These are phyloP conservation scores for Tilletiopsis washingtonensis DNA, from an alignment of 1,284 basidiomycete genomes.

Conservation along the genomic window DNA sequence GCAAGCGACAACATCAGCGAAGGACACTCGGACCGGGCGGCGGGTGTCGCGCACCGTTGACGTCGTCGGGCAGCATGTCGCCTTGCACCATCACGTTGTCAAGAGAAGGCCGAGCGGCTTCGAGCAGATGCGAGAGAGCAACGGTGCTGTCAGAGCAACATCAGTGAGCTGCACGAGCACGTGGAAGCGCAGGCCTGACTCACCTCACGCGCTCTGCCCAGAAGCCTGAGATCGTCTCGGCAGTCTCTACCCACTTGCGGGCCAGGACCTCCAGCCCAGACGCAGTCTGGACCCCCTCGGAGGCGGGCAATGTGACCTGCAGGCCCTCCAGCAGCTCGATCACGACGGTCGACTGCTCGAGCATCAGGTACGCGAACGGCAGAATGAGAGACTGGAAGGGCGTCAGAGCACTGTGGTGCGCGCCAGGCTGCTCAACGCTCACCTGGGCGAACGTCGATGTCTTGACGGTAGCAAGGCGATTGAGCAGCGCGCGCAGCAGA, in stretches of 20 bases:
- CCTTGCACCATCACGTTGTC: conserved; percentile 71
- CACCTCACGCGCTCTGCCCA: conserved; percentile 54
- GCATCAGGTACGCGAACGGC: conserved; percentile 85
- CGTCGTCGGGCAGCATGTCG: conserved; percentile 61
- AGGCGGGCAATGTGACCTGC: background rate
- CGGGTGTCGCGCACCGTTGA: conserved; percentile 4
- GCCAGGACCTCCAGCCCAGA: conserved; percentile 70
- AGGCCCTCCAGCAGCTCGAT: conserved; percentile 40
- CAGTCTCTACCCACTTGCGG: conserved; percentile 85
- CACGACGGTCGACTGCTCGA: conserved; percentile 60
- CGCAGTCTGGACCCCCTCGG: conserved; percentile 47
- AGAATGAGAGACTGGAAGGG: conserved; percentile 76
- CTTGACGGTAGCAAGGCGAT: conserved; percentile 69
- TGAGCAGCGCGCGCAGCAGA: conserved; percentile 72
- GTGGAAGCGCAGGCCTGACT: background rate
- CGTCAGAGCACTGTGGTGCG: too few species aligned
- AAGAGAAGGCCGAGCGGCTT: conserved; percentile 60
- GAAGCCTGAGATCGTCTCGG: conserved; percentile 85
- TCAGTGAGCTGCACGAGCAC: background rate
- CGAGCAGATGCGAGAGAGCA: conserved; percentile 70
- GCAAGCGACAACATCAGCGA: conserved; percentile 6
- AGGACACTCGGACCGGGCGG: background rate
- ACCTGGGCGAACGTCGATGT: conserved; percentile 72
- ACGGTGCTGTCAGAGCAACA: conserved; percentile 56
- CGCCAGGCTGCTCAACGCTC: too few species aligned